A percentile compares a stretch with the other conserved stretches of the same genome.
Conservation (phyloP, 2,329 filamentous ascomycete species). For the Beauveria sp. region DNA sequence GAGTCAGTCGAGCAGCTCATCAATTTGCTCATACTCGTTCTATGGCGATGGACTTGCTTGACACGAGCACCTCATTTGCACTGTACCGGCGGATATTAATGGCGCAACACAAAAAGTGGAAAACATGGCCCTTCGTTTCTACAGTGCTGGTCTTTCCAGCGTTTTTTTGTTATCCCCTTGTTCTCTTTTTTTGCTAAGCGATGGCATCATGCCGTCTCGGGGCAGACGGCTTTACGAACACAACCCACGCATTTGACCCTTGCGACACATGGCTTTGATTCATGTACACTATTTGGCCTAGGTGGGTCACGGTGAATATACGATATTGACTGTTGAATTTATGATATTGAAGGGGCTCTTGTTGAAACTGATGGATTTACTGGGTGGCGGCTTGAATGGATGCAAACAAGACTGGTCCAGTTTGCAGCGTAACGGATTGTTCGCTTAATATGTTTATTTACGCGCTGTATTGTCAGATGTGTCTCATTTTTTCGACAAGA, state of each 20-base stretch:
- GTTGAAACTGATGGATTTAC: neutral
- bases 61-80: neutral
- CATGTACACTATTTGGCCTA: constrained; percentile 9
- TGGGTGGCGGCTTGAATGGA: neutral
- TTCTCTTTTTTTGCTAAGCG: neutral
- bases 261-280: constrained; percentile 9
- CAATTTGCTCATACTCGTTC: neutral
- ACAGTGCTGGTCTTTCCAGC: neutral
- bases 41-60: neutral
- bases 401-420: constrained; percentile 5
- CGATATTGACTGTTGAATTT: neutral
- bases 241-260: neutral
- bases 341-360: neutral
- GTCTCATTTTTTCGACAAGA: neutral
- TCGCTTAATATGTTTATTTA: neutral
- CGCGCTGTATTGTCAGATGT: neutral
- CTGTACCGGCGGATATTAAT: neutral
- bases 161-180: neutral
- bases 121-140: constrained; percentile 1
- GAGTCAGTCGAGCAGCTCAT: neutral
- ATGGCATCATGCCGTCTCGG: constrained; percentile 9
- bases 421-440: neutral
- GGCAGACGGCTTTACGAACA: constrained; percentile 8
- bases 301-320: neutral
- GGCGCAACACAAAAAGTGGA: constrained; percentile 5